Conservation (phyloP, 2,329 filamentous ascomycete genomes). For the Aspergillus sp. region DNA sequence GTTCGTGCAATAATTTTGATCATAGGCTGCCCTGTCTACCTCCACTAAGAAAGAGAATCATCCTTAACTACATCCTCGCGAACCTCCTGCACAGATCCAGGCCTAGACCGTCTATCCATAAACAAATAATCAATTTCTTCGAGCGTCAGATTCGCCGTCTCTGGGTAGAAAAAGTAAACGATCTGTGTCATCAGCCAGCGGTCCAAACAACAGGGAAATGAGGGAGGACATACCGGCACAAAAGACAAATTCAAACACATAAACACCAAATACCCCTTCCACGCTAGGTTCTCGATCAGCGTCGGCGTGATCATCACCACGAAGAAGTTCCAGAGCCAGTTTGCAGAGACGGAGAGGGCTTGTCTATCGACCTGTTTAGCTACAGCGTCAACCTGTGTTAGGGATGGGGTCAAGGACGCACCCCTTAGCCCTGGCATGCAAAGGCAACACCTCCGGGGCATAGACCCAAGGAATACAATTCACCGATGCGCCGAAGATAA, state of each 20-base stretch:
- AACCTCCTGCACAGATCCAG: too few relatives aligned
- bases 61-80: too few relatives aligned
- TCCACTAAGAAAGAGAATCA: too few relatives aligned
- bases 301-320: conserved; percentile 30
- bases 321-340: conserved; percentile 35
- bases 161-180: not conserved
- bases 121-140: not conserved
- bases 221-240: conserved; percentile 10
- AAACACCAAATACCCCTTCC: conserved; percentile 31
- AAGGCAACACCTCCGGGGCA: conserved; percentile 43
- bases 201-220: too few relatives aligned
- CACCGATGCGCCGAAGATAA: conserved; percentile 36
- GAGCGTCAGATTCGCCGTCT: not conserved
- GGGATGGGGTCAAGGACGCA: not conserved
- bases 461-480: conserved; percentile 46
- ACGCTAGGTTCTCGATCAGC: conserved; percentile 25
- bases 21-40: too few relatives aligned
- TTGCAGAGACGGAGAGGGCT: conserved; percentile 3
- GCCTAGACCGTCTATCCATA: not conserved
- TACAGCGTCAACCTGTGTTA: too few relatives aligned
- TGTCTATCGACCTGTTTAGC: not conserved
- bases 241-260: conserved; percentile 28
- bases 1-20: too few relatives aligned
- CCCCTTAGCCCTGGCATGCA: conserved; percentile 29
- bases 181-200: too few relatives aligned